Percentiles rank a stretch among this genome's conserved stretches.
phyloP scores from a whole-genome alignment of 306 rosid species.

The Castanospermum australe region DNA sequence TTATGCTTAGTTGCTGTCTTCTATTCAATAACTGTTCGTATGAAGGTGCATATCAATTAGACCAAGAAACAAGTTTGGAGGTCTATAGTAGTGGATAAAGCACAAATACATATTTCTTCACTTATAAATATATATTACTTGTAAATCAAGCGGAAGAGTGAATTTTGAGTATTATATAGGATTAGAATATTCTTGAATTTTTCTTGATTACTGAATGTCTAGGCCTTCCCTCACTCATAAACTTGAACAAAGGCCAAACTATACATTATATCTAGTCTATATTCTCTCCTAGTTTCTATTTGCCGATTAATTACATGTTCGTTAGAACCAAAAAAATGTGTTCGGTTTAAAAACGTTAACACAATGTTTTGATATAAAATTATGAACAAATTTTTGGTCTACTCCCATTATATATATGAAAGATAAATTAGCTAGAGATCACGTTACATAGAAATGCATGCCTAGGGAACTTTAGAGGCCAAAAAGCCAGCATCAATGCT shows the following conservation, averaged over 20 bases:
- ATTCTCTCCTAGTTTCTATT: too few relatives aligned
- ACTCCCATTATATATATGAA: background rate
- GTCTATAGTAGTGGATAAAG: background rate
- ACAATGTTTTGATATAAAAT: background rate
- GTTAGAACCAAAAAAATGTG: too few relatives aligned
- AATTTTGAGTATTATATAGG: background rate
- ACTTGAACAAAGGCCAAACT: too few relatives aligned
- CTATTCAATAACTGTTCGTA: background rate
- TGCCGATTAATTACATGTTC: too few relatives aligned
- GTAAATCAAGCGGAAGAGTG: background rate
- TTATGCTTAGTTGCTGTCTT: background rate
- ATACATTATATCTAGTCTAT: too few relatives aligned
- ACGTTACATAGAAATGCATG: background rate
- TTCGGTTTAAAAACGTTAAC: too few relatives aligned
- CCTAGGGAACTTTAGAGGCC: background rate
- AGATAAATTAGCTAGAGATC: background rate
- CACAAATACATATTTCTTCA: background rate
- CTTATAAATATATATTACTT: background rate
- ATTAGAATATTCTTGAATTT: background rate
- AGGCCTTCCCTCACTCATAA: too few relatives aligned
- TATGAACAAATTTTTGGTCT: background rate
- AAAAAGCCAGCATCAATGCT: slow-evolving; percentile 11
- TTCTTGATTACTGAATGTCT: too few relatives aligned
- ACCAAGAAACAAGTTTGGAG: background rate
- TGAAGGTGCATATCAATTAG: background rate